Base-by-base conservation (phyloP, 805 yeast species). In the Candida chilensis region DNA sequence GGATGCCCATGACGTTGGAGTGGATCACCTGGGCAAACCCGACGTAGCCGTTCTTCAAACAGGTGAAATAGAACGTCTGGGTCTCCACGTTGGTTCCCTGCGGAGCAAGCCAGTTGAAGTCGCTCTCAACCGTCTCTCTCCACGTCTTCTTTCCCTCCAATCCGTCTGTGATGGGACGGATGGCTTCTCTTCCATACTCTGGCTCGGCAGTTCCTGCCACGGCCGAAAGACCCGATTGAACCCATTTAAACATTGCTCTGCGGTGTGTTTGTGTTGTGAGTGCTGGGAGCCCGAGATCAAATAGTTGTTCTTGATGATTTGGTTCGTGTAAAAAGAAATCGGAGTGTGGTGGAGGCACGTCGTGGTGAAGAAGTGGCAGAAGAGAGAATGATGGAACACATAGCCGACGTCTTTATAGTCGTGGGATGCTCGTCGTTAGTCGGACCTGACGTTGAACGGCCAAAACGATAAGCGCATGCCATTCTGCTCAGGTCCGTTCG, bases 161-260 rank as follows among this genome's bases (percentile, higher is more conserved):
- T 27, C 74, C 52, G 21, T 71, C 72, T 25, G 82, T 72, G 34
- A 88, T 75, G n/a, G 96, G 73, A 47, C 81, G 90, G 41, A 92
- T 84, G 24, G 94, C 94, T 30, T 81, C 95, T 24, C 80, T 71
- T 31, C 98, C 98, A 47, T 92, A 92, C 50, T 82, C 95, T 16
- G 98, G 98, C 55, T 92, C 98, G 2, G 95, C 96, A 9, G 94
- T 74, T 32, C 98, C 98, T 5, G 96, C 90, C 27, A 87, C 92
- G 5, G 94, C 92, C n/a, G 96, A 84, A 32, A 83, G 66, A 41
- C 87, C 78, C 38, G 86, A 79, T 62, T 81, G 88, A 36, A 81
- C 81, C 87, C 87, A 81, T 71, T 76, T 79, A 31, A 80, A 60
- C 88, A 80, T 79, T 24, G 33, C 10, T 30, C n/a, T 5, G n/a